These are phyloP conservation scores for Agarophyton chilense DNA, from an alignment of 23 red algal species.

Conservation along the genomic window DNA sequence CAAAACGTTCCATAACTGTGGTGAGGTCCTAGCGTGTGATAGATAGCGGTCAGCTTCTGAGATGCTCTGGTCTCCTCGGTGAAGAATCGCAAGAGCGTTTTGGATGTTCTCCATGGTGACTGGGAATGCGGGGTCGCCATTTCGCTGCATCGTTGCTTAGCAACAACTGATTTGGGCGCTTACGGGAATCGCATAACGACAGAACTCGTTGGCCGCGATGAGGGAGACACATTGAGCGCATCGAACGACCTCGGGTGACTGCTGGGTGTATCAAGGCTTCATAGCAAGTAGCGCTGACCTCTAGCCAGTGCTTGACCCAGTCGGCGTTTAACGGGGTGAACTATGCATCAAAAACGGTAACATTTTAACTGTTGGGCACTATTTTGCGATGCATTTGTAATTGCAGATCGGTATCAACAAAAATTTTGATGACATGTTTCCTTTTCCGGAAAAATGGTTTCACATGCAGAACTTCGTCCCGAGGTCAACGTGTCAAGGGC, in stretches of 20 bases:
- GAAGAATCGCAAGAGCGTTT: slow-evolving; percentile 16
- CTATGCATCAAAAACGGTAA: too few relatives aligned
- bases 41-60: slow-evolving; percentile 28
- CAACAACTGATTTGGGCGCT: background rate
- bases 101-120: slow-evolving; percentile 13
- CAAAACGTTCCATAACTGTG: slow-evolving; percentile 4
- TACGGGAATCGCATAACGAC: background rate
- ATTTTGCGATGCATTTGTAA: too few relatives aligned
- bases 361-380: too few relatives aligned
- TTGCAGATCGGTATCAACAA: too few relatives aligned
- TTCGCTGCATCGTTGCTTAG: background rate
- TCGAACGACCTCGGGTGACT: background rate
- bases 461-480: too few relatives aligned
- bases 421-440: too few relatives aligned
- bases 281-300: too few relatives aligned
- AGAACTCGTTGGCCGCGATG: background rate
- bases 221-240: slow-evolving; percentile 8
- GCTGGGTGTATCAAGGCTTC: background rate
- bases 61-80: slow-evolving; percentile 14
- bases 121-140: background rate
- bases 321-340: too few relatives aligned
- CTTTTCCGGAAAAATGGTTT: too few relatives aligned
- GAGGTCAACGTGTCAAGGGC: too few relatives aligned
- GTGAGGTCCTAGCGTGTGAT: background rate
- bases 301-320: too few relatives aligned